phyloP scores from a whole-genome alignment of 768 basidiomycete species.

The Mycena filopes region DNA sequence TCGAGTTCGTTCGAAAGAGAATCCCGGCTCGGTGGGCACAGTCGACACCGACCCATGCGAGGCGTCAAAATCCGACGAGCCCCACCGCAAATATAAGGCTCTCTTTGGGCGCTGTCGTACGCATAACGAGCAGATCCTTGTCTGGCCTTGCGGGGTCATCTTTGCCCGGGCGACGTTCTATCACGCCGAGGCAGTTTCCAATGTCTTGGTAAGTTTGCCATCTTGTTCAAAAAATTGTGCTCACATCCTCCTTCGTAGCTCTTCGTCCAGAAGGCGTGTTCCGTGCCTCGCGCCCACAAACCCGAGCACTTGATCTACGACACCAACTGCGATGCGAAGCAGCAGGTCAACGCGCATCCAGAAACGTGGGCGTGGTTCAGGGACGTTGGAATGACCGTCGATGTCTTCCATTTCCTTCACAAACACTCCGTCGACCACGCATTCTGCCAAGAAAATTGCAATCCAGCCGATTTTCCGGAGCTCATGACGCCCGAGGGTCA shows the following conservation, averaged over 20 bases:
- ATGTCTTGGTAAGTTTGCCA: constrained; percentile 27
- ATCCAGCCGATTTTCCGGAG: constrained; percentile 17
- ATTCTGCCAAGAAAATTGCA: constrained; percentile 26
- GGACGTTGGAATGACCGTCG: constrained; percentile 24
- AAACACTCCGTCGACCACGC: constrained; percentile 22
- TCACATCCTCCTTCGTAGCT: background rate
- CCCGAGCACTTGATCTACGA: constrained; percentile 38
- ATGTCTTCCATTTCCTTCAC: no score
- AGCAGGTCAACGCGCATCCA: constrained; percentile 19
- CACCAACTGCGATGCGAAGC: constrained; percentile 28
- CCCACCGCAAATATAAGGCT: constrained; percentile 27
- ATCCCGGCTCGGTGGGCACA: background rate
- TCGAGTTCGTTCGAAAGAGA: background rate
- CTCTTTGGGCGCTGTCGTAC: constrained; percentile 29
- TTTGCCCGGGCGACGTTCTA: constrained; percentile 32
- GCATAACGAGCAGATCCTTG: constrained; percentile 35
- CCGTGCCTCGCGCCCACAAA: constrained; percentile 37
- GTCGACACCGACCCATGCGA: constrained; percentile 10
- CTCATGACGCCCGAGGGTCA: constrained; percentile 16
- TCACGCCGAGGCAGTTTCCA: constrained; percentile 33
- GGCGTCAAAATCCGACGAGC: constrained; percentile 13
- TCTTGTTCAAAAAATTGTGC: background rate
- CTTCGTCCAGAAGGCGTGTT: constrained; percentile 31
- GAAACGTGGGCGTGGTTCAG: constrained; percentile 13
- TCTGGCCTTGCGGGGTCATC: constrained; percentile 36